phyloP scores from a whole-genome alignment of 352 stramenopile species.

The Globisporangium viniferum region DNA sequence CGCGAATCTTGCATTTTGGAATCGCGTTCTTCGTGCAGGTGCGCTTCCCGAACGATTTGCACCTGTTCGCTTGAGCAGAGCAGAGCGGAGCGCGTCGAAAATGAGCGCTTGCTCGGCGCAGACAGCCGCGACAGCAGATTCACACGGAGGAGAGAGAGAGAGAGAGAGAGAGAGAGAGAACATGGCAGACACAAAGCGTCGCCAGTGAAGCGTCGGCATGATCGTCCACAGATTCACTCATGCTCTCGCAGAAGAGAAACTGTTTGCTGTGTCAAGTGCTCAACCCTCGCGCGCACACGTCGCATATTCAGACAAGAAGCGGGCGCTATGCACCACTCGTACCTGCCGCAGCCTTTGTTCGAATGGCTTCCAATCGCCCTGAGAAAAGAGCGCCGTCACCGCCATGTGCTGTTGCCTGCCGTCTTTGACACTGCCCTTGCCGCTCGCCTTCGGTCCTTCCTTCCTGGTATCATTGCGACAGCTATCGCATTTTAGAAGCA shows the following conservation, averaged over 20 bases:
- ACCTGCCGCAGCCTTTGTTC: not conserved
- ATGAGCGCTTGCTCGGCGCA: not conserved
- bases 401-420: not conserved
- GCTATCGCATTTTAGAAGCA: not conserved
- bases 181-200: not conserved
- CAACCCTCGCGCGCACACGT: not conserved
- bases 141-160: not conserved
- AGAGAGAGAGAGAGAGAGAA: too few relatives aligned
- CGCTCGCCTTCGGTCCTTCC: not conserved
- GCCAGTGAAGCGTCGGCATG: conserved; percentile 2
- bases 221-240: not conserved
- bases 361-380: not conserved
- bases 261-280: not conserved
- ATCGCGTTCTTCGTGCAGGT: not conserved
- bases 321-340: not conserved
- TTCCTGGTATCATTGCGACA: not conserved
- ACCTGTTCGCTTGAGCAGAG: not conserved
- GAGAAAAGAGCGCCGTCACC: not conserved
- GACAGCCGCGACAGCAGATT: too few relatives aligned
- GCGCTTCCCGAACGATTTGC: not conserved
- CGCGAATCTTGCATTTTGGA: not conserved
- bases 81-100: not conserved
- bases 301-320: conserved; percentile 1
- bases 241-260: not conserved
- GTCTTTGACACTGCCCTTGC: not conserved